phyloP scores from a whole-genome alignment of 108 stramenopile genomes.

The Seminavis robusta region DNA sequence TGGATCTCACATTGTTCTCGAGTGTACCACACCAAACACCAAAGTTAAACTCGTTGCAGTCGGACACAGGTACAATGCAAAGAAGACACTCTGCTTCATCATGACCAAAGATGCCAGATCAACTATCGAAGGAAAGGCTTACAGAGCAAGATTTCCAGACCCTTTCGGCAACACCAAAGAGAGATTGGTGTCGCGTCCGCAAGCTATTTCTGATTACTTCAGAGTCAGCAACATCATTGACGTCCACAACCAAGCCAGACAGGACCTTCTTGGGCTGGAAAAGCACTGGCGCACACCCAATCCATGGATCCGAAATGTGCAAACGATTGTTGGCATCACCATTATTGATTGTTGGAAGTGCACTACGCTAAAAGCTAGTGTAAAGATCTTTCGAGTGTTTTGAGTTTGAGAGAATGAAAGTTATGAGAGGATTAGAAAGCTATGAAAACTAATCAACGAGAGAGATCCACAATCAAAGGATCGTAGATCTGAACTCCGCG shows the following conservation, averaged over 20 bases:
- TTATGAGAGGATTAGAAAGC: no score
- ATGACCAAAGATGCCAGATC: not conserved
- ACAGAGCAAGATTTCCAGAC: no score
- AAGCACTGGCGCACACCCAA: constrained; percentile 20
- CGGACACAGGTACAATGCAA: constrained; percentile 9
- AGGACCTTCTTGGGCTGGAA: constrained; percentile 17
- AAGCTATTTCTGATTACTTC: constrained; percentile 1
- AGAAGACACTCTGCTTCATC: constrained; percentile 1
- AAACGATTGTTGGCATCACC: constrained; percentile 22
- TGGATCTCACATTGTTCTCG: constrained; percentile 12
- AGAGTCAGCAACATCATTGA: constrained; percentile 9
- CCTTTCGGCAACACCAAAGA: no score
- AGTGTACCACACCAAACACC: constrained; percentile 7
- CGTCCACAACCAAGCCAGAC: constrained; percentile 21
- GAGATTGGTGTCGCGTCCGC: constrained; percentile 5
- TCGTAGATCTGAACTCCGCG: no score
- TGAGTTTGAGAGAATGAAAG: no score
- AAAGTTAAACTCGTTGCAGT: constrained; percentile 11
- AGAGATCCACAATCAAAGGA: no score
- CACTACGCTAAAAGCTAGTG: no score
- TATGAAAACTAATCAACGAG: no score
- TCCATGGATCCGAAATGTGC: constrained; percentile 12
- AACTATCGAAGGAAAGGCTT: no score
- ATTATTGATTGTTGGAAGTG: no score
- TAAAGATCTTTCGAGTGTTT: no score